Conservation (phyloP, 2,329 filamentous ascomycete genomes). For the Talaromyces sp. region DNA sequence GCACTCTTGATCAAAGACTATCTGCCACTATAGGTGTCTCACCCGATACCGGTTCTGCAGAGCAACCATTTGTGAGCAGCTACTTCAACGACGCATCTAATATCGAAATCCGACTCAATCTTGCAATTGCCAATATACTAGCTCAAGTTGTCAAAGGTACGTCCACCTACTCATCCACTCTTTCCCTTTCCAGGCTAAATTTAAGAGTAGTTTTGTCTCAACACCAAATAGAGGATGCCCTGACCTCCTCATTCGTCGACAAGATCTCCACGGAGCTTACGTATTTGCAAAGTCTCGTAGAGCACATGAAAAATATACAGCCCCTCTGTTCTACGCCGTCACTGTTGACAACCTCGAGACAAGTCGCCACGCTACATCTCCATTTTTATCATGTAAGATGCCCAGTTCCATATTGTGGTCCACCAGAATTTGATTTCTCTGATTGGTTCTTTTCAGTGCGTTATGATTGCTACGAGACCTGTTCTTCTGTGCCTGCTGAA, state of each 20-base stretch:
- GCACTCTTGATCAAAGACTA: slow-evolving; percentile 54
- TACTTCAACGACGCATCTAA: background rate
- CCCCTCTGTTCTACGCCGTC: slow-evolving; percentile 1
- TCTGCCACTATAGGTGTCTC: slow-evolving; percentile 54
- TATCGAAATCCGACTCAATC: background rate
- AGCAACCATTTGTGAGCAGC: slow-evolving; percentile 23
- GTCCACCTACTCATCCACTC: background rate
- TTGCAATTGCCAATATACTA: slow-evolving; percentile 4
- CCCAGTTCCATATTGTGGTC: background rate
- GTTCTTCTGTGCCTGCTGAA: background rate
- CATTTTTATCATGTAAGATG: slow-evolving; percentile 7
- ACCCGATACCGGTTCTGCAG: slow-evolving; percentile 40
- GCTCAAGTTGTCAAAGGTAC: background rate
- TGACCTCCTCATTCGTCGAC: background rate
- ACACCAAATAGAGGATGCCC: background rate
- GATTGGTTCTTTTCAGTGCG: background rate
- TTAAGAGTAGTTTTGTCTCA: slow-evolving; percentile 2
- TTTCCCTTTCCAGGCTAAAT: background rate
- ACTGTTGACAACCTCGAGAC: slow-evolving; percentile 4
- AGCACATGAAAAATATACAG: slow-evolving; percentile 3
- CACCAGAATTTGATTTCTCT: background rate
- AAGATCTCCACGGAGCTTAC: background rate
- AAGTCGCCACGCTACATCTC: slow-evolving; percentile 9
- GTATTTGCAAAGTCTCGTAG: background rate
- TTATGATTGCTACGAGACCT: background rate